Evolutionary conservation across 495 filamentous ascomycete genomes (phyloP).

Genomic region (Cryomyces minteri): DNA sequence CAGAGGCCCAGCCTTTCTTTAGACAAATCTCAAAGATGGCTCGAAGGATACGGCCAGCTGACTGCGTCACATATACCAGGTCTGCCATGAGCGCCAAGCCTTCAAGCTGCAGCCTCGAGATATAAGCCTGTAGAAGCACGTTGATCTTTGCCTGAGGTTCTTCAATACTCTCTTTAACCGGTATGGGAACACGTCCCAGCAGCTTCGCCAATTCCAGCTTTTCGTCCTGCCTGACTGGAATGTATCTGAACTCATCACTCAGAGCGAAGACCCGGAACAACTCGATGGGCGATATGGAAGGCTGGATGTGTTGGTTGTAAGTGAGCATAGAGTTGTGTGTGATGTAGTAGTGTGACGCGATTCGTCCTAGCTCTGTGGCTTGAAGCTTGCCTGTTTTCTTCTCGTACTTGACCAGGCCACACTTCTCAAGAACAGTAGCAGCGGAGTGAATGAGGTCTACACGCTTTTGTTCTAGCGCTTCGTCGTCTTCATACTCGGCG

Average conservation of each 20-base stretch:
- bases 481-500: slow-evolving; percentile 84
- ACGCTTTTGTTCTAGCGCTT: slow-evolving; percentile 81
- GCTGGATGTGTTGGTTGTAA: slow-evolving; percentile 90
- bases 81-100: slow-evolving; percentile 95
- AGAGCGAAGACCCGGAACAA: slow-evolving; percentile 95
- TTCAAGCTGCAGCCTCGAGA: slow-evolving; percentile 84
- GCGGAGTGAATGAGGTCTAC: slow-evolving; percentile 95
- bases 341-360: slow-evolving; percentile 97
- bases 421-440: slow-evolving; percentile 70
- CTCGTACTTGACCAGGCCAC: slow-evolving; percentile 84
- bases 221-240: slow-evolving; percentile 93
- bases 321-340: slow-evolving; percentile 88
- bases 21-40: slow-evolving; percentile 93
- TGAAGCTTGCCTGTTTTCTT: slow-evolving; percentile 81
- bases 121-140: slow-evolving; percentile 93
- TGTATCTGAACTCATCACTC: slow-evolving; percentile 98
- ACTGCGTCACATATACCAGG: slow-evolving; percentile 96
- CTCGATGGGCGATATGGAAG: slow-evolving; percentile 77
- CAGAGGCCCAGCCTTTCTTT: slow-evolving; percentile 90
- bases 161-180: slow-evolving; percentile 93
- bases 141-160: slow-evolving; percentile 98
- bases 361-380: slow-evolving; percentile 81
- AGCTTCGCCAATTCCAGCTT: slow-evolving; percentile 91
- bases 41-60: slow-evolving; percentile 84
- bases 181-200: slow-evolving; percentile 74